Conservation (phyloP, 2,329 filamentous ascomycete species). For the Cladophialophora exuberans region DNA sequence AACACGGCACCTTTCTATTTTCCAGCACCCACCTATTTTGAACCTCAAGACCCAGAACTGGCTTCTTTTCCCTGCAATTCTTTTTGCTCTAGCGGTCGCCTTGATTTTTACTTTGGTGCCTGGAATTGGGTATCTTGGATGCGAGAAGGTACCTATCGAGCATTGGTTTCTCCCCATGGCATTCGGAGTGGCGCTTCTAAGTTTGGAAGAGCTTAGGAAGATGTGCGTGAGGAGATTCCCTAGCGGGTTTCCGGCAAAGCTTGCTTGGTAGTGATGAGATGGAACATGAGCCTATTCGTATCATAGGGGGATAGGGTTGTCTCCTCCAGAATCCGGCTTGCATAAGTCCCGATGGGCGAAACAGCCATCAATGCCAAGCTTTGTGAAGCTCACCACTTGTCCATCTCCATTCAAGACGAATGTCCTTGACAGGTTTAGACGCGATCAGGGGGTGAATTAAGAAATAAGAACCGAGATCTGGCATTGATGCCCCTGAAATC, state of each 20-base stretch:
- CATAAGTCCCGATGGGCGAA: no score
- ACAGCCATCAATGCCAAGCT: no score
- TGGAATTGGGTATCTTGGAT: slow-evolving; percentile 61
- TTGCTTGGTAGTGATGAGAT: slow-evolving; percentile 63
- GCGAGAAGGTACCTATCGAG: slow-evolving; percentile 70
- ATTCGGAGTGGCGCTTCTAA: slow-evolving; percentile 67
- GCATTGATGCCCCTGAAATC: no score
- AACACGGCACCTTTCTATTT: slow-evolving; percentile 67
- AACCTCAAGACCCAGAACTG: slow-evolving; percentile 68
- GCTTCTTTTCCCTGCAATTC: slow-evolving; percentile 70
- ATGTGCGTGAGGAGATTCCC: slow-evolving; percentile 64
- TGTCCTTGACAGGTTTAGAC: no score
- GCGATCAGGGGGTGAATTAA: background rate
- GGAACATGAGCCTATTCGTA: no score
- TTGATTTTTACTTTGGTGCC: slow-evolving; percentile 71
- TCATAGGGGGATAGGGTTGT: no score
- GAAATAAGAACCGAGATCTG: background rate
- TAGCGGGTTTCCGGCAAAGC: slow-evolving; percentile 57
- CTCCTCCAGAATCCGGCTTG: no score
- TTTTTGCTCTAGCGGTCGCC: slow-evolving; percentile 69
- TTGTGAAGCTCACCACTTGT: no score
- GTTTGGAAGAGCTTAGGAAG: slow-evolving; percentile 70
- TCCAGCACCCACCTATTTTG: slow-evolving; percentile 72
- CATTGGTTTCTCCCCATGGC: slow-evolving; percentile 77
- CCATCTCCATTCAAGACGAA: no score